Conservation (phyloP, 306 rosid genomes). For the Vigna nakashimae region DNA sequence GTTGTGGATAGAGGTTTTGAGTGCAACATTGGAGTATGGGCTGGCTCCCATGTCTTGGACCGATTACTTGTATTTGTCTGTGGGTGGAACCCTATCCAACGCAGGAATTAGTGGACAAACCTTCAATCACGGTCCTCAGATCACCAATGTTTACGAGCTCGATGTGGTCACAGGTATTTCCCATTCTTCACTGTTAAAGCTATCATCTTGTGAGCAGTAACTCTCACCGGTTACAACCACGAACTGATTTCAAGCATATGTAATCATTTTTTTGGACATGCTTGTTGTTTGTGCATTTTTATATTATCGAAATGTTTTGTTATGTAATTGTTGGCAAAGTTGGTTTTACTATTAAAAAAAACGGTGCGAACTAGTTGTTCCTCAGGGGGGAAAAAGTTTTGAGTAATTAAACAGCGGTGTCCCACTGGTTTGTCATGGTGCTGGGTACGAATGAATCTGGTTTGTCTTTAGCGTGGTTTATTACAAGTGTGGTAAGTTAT, state of each 20-base stretch:
- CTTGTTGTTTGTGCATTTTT: too few relatives aligned
- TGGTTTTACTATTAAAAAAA: background rate
- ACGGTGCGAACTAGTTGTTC: background rate
- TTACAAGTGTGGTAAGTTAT: background rate
- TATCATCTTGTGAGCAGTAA: too few relatives aligned
- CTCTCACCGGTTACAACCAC: too few relatives aligned
- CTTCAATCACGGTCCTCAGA: slow-evolving; percentile 95
- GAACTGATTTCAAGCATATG: too few relatives aligned
- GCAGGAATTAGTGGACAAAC: slow-evolving; percentile 97
- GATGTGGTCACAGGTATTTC: slow-evolving; percentile 88
- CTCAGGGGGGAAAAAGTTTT: slow-evolving; percentile 1
- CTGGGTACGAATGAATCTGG: background rate
- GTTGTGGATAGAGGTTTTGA: slow-evolving; percentile 82
- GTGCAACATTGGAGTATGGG: slow-evolving; percentile 63
- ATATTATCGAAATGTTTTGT: background rate
- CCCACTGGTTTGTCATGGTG: slow-evolving; percentile 29
- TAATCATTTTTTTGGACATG: too few relatives aligned
- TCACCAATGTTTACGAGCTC: slow-evolving; percentile 72
- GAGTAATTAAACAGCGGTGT: background rate
- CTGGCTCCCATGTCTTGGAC: slow-evolving; percentile 96
- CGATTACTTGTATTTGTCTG: slow-evolving; percentile 86
- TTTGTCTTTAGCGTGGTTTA: slow-evolving; percentile 18
- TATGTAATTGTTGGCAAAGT: background rate
- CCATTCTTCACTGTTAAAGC: too few relatives aligned
- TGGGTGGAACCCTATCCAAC: slow-evolving; percentile 95